Conservation (phyloP, 1,284 basidiomycete genomes). For the Cutaneotrichosporon cavernicola region DNA sequence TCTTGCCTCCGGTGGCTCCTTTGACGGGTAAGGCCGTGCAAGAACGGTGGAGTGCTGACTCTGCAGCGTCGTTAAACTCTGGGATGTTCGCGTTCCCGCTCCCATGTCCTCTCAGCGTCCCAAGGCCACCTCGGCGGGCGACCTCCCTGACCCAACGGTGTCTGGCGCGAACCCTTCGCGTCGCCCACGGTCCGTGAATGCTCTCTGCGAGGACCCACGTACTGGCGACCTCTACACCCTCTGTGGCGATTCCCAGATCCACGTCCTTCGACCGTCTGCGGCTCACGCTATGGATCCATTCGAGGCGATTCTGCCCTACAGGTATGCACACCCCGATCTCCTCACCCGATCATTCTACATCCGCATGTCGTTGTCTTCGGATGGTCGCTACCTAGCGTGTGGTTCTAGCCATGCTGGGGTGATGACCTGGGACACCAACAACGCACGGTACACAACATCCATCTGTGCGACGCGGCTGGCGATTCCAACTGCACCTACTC, state of each 20-base stretch:
- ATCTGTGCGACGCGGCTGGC: background rate
- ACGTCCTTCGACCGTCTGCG: slow-evolving; percentile 41
- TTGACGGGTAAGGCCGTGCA: slow-evolving; percentile 42
- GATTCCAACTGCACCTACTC: slow-evolving; percentile 5
- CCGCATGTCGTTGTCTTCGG: slow-evolving; percentile 43
- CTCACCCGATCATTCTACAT: slow-evolving; percentile 47
- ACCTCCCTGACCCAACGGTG: slow-evolving; percentile 42
- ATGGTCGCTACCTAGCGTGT: slow-evolving; percentile 45
- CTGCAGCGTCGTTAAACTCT: slow-evolving; percentile 50
- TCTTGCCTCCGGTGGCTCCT: slow-evolving; percentile 50
- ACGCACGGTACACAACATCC: background rate
- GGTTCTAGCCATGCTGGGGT: slow-evolving; percentile 45
- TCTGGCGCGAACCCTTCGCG: slow-evolving; percentile 28
- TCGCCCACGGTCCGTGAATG: slow-evolving; percentile 44
- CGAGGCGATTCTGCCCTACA: slow-evolving; percentile 33
- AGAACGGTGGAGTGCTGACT: background rate
- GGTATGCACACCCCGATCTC: slow-evolving; percentile 45
- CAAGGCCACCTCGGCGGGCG: slow-evolving; percentile 26
- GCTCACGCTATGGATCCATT: slow-evolving; percentile 10
- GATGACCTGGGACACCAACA: slow-evolving; percentile 45
- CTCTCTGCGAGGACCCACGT: slow-evolving; percentile 39
- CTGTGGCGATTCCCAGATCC: slow-evolving; percentile 45
- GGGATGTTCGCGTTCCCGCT: slow-evolving; percentile 49
- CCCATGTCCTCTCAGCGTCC: slow-evolving; percentile 29
- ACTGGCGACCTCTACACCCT: slow-evolving; percentile 46